Evolutionary conservation across 1,139 yeast genomes (phyloP).

Genomic region (Blastobotrys arbuscula): DNA sequence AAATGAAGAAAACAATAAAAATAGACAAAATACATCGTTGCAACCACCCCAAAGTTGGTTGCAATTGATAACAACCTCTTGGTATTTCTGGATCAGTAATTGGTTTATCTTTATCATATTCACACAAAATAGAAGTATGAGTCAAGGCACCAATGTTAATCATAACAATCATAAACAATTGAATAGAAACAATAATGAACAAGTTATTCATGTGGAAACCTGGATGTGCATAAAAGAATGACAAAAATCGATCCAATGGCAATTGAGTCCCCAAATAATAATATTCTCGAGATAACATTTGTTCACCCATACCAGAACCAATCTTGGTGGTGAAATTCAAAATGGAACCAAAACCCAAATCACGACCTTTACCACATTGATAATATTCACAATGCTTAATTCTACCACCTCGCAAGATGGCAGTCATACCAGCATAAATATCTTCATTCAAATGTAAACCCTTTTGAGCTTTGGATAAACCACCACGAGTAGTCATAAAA

Average conservation of each 20-base stretch:
- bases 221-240: slow-evolving; percentile 97
- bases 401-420: slow-evolving; percentile 96
- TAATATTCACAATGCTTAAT: slow-evolving; percentile 98
- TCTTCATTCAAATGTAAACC: slow-evolving; percentile 98
- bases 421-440: slow-evolving; percentile 99
- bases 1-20: slow-evolving; percentile 96
- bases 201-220: slow-evolving; percentile 98
- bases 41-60: slow-evolving; percentile 92
- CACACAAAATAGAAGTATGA: slow-evolving; percentile 82
- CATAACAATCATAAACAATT: slow-evolving; percentile 84
- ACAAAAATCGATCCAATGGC: slow-evolving; percentile 93
- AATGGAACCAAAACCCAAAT: slow-evolving; percentile 98
- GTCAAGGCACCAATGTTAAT: slow-evolving; percentile 89
- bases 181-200: slow-evolving; percentile 92
- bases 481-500: slow-evolving; percentile 97
- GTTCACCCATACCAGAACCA: slow-evolving; percentile 99
- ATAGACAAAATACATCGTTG: slow-evolving; percentile 96
- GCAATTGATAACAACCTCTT: slow-evolving; percentile 86
- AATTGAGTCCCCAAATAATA: slow-evolving; percentile 96
- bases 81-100: slow-evolving; percentile 81
- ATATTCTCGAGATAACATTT: slow-evolving; percentile 96
- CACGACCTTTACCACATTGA: slow-evolving; percentile 99
- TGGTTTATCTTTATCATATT: slow-evolving; percentile 78
- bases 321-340: slow-evolving; percentile 97
- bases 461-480: slow-evolving; percentile 98